phyloP scores from a whole-genome alignment of 2,329 filamentous ascomycete genomes.

The Talaromyces sp. region DNA sequence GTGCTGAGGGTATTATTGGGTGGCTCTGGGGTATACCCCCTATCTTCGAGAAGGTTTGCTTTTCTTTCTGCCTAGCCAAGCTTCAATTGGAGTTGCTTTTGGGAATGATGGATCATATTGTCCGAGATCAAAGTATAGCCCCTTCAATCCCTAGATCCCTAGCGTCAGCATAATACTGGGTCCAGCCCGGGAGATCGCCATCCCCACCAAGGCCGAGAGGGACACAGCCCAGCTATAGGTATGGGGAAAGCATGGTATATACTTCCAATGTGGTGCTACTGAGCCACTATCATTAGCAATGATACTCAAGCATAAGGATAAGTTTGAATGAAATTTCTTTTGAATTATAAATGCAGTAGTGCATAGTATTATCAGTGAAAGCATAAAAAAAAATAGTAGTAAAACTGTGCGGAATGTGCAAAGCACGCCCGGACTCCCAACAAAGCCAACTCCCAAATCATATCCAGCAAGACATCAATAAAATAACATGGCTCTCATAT shows the following conservation, averaged over 20 bases:
- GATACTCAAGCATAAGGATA: neutral
- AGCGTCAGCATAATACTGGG: neutral
- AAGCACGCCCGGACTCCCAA: conserved; percentile 20
- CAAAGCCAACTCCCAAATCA: conserved; percentile 9
- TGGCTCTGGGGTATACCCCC: no score
- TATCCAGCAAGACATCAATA: conserved; percentile 1
- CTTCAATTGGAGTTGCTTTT: neutral
- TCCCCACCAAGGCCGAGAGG: neutral
- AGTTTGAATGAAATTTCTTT: neutral
- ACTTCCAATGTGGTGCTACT: no score
- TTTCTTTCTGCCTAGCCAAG: neutral
- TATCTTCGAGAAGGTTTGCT: neutral
- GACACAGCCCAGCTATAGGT: neutral
- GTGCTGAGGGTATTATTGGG: neutral
- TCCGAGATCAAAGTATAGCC: neutral
- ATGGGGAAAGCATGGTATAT: neutral
- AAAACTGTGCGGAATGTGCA: conserved; percentile 15
- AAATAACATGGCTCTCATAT: conserved; percentile 22
- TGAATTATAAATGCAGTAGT: conserved; percentile 8
- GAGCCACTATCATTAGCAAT: neutral
- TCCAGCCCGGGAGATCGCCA: neutral
- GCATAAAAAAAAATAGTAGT: neutral
- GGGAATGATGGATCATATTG: neutral
- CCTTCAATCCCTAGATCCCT: conserved; percentile 2
- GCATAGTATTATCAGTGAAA: neutral